A percentile compares a stretch with the other conserved stretches of the same genome.
phyloP scores from a whole-genome alignment of 2,329 filamentous ascomycete species.

The Cercospora berteroae region DNA sequence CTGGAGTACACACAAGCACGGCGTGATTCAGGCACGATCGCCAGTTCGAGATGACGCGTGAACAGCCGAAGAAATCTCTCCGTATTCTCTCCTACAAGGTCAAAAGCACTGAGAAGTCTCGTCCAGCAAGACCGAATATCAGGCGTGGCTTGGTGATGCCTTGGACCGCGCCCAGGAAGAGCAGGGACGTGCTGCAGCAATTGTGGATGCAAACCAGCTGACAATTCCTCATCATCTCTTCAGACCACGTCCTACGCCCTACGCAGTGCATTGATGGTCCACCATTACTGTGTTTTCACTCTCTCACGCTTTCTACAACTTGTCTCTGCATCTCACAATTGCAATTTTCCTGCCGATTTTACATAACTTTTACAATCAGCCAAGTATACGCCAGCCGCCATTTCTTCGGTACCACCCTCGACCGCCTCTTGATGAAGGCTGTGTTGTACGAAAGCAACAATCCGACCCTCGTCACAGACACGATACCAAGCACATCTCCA shows the following conservation, averaged over 20 bases:
- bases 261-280: background rate
- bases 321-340: background rate
- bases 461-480: background rate
- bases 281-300: background rate
- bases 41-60: background rate
- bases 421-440: background rate
- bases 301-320: background rate
- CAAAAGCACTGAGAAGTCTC: background rate
- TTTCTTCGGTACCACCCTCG: background rate
- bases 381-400: background rate
- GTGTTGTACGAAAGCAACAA: background rate
- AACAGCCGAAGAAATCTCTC: background rate
- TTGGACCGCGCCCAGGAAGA: background rate
- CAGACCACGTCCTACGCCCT: background rate
- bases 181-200: background rate
- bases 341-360: background rate
- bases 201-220: background rate
- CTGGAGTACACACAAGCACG: background rate
- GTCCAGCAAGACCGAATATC: background rate
- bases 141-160: background rate
- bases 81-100: background rate
- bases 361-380: background rate
- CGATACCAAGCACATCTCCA: background rate
- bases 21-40: background rate
- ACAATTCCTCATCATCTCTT: background rate